Percentiles rank a stretch among this genome's conserved stretches.
Conservation (phyloP, 2,329 filamentous ascomycete species). For the Trichoderma guizhouense region DNA sequence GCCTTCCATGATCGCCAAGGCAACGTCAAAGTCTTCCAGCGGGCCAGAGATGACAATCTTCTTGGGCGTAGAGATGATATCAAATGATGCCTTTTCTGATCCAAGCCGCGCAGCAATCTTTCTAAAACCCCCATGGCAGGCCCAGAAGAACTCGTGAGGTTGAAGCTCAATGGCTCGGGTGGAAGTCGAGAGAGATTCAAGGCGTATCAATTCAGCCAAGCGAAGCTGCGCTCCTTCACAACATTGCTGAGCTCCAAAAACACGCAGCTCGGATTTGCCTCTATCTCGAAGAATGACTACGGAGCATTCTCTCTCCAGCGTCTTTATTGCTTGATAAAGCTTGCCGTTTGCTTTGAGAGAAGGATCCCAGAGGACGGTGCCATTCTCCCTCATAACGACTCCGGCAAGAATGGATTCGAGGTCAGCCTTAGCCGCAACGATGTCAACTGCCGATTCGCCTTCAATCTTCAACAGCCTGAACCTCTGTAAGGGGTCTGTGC, state of each 20-base stretch:
- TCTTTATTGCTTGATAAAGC: not conserved
- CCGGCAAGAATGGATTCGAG: conserved; percentile 2
- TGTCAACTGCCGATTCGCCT: not conserved
- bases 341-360: not conserved
- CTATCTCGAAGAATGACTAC: not conserved
- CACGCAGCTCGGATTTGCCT: not conserved
- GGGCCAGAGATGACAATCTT: conserved; percentile 33
- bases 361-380: not conserved
- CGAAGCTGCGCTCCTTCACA: conserved; percentile 5
- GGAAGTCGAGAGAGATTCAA: not conserved
- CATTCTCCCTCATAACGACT: not conserved
- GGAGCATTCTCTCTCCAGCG: not conserved
- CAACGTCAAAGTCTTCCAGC: not conserved
- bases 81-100: conserved; percentile 29
- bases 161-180: conserved; percentile 27
- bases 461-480: conserved; percentile 6
- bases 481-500: not conserved
- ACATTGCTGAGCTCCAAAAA: not conserved
- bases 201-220: conserved; percentile 3
- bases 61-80: conserved; percentile 29
- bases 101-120: conserved; percentile 28
- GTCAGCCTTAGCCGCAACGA: not conserved
- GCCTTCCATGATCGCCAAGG: not conserved
- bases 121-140: conserved; percentile 32
- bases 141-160: conserved; percentile 29